These are phyloP conservation scores for Phragmites australis DNA, from an alignment of 176 grass and related monocot species.

Conservation along the genomic window DNA sequence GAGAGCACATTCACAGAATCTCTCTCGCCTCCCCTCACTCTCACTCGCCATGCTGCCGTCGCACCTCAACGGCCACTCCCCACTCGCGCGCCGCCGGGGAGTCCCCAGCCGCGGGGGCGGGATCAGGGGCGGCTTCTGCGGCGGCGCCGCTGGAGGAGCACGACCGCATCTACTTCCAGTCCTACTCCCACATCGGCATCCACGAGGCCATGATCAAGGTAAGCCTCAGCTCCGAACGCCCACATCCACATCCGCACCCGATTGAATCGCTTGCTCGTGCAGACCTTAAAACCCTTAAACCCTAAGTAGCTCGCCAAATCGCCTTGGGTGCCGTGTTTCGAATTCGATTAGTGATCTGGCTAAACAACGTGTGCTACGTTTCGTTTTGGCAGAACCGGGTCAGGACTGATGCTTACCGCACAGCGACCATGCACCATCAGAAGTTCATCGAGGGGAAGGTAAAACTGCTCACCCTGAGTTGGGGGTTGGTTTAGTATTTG, in stretches of 20 bases:
- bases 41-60: constrained; percentile 56
- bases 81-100: constrained; percentile 16
- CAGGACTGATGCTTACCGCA: constrained; percentile 75
- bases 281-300: constrained; percentile 35
- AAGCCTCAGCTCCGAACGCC: not conserved
- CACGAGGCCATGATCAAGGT: constrained; percentile 95
- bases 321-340: not conserved
- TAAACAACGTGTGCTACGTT: not conserved
- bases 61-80: constrained; percentile 63
- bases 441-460: constrained; percentile 90
- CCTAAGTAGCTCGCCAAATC: not conserved
- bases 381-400: constrained; percentile 62
- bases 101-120: not conserved
- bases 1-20: constrained; percentile 10
- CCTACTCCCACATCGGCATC: constrained; percentile 81
- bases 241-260: not conserved
- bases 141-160: constrained; percentile 42
- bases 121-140: not conserved
- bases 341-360: not conserved
- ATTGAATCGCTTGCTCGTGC: not conserved
- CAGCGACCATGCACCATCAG: constrained; percentile 75
- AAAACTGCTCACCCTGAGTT: not conserved
- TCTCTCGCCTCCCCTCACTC: not conserved
- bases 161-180: constrained; percentile 77
- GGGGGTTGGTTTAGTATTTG: not conserved